Evolutionary conservation across 208 protist species (phyloP), one percentile per base, ranked within the genome.

Genomic region (Wallacemonas sp.): DNA sequence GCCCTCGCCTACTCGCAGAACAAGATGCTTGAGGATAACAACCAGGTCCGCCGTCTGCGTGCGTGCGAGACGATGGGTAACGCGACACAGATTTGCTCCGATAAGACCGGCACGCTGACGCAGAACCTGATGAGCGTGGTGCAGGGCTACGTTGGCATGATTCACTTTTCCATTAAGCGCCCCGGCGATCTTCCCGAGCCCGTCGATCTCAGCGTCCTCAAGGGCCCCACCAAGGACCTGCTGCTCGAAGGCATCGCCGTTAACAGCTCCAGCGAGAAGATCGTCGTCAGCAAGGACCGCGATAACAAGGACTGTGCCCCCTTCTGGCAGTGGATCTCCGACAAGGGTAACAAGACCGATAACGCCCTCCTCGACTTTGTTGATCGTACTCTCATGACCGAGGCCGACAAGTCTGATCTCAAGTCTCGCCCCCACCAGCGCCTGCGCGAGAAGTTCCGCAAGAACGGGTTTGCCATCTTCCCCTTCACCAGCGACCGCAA

Each of bases 71-170:
- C 97, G 61, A 99, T 99, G 98, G 97, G 97, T 60, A 85, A 87
- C 29, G 98, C 94, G 8, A 99, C 97, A 3, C 91, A 93, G 57
- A 99, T 99, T 69, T 99, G 98, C 90, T 97, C 95, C 5, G 98
- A 99, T 80, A 99, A 99, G 87, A 99, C 98, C 16, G 98, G 98
- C 46, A 99, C 98, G 34, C 90, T 99, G 34, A 99, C 98, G n/a
- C 83, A 93, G 72, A 99, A 99, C 78, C 17, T 83, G 49, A 99
- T 99, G 98, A 99, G 89, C 60, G 97, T 99, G 11, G 92, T 97
- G 41, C 69, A 90, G 65, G 91, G 80, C n/a, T 92, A 81, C 55
- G 48, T 96, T 61, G 85, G 68, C 49, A 89, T 83, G 62, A 55
- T 72, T 23, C 75, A 77, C 48, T 85, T 92, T 36, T 21, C 14